Base-by-base conservation (phyloP, 257 asterid species). In the Scutellaria minor region DNA sequence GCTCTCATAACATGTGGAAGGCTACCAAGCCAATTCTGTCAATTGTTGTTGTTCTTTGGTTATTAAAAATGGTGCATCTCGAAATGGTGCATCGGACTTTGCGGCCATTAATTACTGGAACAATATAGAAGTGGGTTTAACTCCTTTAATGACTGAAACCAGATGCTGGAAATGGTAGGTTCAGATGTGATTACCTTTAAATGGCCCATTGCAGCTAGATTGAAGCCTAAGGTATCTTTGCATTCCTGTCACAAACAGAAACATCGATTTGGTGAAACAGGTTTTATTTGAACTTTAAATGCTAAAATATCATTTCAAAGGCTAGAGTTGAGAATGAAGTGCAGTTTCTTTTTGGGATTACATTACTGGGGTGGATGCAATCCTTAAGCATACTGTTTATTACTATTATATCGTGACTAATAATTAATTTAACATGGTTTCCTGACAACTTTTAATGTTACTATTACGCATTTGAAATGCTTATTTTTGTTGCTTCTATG, bases 141-240 rank as follows among this genome's bases (percentile, higher is more conserved):
- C 55, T 46, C 12, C 39, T 27, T 66, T 14, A 54, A 5, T 37
- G 53, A 57, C 42, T 5, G 1, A 51, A 53, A 52, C 62, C 35
- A 35, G 31, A 64, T 24, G 48, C 5, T 18, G 9, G 39, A 39
- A n/a, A 14, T 55, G 42, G 67, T 5, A 55, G 69, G 63, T 12
- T 56, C 15, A 50, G 3, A 70, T 47, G 9, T 65, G 59, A 27
- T 56, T 79, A 91, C 97, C 96, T 82, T 85, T 64, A 87, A 65
- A 78, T 94, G 97, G 83, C 79, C 91, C 96, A 91, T 89, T 20
- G 96, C 99, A 2, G 97, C 99, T 69, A 94, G 74, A 79, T 91
- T 94, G 83, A 84, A 82, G 60, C 97, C 97, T 13, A 94, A 57
- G 7, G 86, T 88, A 82, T 94, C 96, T 83, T 94, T 89, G 87